These are phyloP conservation scores for Monosporascus sp. DNA, from an alignment of 2,329 filamentous ascomycete species.

Conservation along the genomic window DNA sequence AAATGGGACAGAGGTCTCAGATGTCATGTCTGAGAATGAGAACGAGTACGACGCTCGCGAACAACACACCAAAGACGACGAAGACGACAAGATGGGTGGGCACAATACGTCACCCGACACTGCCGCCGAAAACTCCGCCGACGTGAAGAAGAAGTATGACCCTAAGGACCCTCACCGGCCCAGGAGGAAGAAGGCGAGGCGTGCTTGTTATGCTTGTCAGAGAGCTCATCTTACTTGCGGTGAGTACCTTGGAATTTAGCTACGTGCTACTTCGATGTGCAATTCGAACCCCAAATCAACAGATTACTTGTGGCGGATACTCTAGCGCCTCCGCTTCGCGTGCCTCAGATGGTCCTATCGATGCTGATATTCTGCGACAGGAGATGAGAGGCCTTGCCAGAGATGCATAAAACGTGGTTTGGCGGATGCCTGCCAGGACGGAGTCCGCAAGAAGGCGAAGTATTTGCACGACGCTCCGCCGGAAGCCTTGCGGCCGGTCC, in stretches of 20 bases:
- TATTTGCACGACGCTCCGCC: slow-evolving; percentile 95
- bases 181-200: slow-evolving; percentile 88
- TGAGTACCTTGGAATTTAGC: slow-evolving; percentile 48
- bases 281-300: background rate
- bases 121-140: slow-evolving; percentile 40
- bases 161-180: slow-evolving; percentile 88
- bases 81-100: slow-evolving; percentile 50
- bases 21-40: slow-evolving; percentile 55
- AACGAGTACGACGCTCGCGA: slow-evolving; percentile 49
- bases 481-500: slow-evolving; percentile 81
- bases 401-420: slow-evolving; percentile 91
- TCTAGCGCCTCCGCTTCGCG: no score
- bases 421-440: slow-evolving; percentile 88
- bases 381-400: slow-evolving; percentile 90
- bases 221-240: slow-evolving; percentile 96
- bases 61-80: slow-evolving; percentile 36
- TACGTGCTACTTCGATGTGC: background rate
- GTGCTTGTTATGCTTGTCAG: slow-evolving; percentile 96
- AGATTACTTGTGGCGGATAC: no score
- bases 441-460: slow-evolving; percentile 97
- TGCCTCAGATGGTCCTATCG: slow-evolving; percentile 2
- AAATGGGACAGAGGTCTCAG: slow-evolving; percentile 51
- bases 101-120: slow-evolving; percentile 37
- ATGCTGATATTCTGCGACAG: slow-evolving; percentile 41
- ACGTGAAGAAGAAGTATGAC: slow-evolving; percentile 64